Evolutionary conservation across 805 yeast genomes (phyloP), one percentile per base, ranked within the genome.

Genomic region (Wickerhamiella azyma): DNA sequence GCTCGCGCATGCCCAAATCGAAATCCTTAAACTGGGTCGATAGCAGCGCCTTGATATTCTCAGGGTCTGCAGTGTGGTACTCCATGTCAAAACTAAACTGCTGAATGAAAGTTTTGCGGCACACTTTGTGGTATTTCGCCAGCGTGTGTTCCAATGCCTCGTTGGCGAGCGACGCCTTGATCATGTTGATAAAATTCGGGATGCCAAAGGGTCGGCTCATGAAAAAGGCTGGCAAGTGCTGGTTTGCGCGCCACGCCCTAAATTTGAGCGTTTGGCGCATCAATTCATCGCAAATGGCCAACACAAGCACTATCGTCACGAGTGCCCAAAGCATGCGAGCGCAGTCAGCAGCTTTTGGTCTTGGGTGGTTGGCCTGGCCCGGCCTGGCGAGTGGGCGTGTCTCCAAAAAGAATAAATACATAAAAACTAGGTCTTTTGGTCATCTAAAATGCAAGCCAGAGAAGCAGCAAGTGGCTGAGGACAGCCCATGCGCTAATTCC

Each of bases 401-500:
- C n/a, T 32, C 36, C 7, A n/a, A 14, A 36, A 17, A 17, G 24
- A 36, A 37, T 17, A 26, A 43, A 13, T 24, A 37, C 13, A 37
- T 36, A 26, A 26, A 39, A 30, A 40, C 7, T 21, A 21, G 4
- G 6, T n/a, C n/a, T n/a, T n/a, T n/a, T n/a, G n/a, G n/a, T n/a
- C n/a, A n/a, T 21, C 33, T 38, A 45, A 5, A 45, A 26, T 5
- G 33, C 38, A 1, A 37, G 11, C 37, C 37, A 40, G 9, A 46
- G 18, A 16, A 86, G 80, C 32, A 86, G 60, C 16, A 77, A 66
- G 63, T 86, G 96, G 49, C 88, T 65, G 7, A 83, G 81, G 11
- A 77, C 54, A 57, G 94, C 81, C 60, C 88, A 88, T 3, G 69
- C 66, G 40, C 84, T 68, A 61, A 88, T 85, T 30, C 82, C 59